These are phyloP conservation scores for Chrysanthemum seticuspe DNA, from an alignment of 129 eudicot species.

Conservation along the genomic window DNA sequence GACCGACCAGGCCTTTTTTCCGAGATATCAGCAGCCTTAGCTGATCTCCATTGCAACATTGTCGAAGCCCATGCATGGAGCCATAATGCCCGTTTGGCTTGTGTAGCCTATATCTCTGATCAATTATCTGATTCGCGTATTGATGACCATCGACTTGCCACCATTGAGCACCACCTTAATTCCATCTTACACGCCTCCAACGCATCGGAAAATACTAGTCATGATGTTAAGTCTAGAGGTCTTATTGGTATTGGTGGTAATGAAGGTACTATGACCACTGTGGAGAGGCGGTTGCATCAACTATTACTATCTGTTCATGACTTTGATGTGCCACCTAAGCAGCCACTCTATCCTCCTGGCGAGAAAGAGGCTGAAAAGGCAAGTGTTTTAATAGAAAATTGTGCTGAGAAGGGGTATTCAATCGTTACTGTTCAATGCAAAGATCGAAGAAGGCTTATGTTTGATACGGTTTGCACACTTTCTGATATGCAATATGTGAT, in stretches of 20 bases:
- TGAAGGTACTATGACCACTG: constrained; percentile 50
- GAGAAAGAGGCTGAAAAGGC: constrained; percentile 39
- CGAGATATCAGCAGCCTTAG: constrained; percentile 80
- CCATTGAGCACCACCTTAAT: constrained; percentile 61
- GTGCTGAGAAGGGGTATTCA: constrained; percentile 59
- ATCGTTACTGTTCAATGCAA: constrained; percentile 47
- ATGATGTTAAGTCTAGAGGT: constrained; percentile 54
- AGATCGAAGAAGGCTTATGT: constrained; percentile 66
- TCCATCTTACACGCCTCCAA: constrained; percentile 53
- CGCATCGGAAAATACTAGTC: constrained; percentile 27
- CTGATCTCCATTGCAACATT: constrained; percentile 72
- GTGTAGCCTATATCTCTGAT: constrained; percentile 67
- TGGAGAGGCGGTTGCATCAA: constrained; percentile 75
- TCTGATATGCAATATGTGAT: constrained; percentile 70
- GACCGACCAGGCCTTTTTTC: constrained; percentile 83
- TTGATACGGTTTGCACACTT: constrained; percentile 78
- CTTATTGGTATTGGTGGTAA: constrained; percentile 37
- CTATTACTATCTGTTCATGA: constrained; percentile 60
- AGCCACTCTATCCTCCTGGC: constrained; percentile 18
- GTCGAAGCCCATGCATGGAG: constrained; percentile 89
- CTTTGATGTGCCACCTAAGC: constrained; percentile 47
- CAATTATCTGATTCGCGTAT: constrained; percentile 45
- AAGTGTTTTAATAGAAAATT: constrained; percentile 49
- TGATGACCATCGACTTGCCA: constrained; percentile 53
- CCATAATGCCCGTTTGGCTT: constrained; percentile 74